phyloP scores from a whole-genome alignment of 2,329 filamentous ascomycete species.

The Pezicula radicicola region DNA sequence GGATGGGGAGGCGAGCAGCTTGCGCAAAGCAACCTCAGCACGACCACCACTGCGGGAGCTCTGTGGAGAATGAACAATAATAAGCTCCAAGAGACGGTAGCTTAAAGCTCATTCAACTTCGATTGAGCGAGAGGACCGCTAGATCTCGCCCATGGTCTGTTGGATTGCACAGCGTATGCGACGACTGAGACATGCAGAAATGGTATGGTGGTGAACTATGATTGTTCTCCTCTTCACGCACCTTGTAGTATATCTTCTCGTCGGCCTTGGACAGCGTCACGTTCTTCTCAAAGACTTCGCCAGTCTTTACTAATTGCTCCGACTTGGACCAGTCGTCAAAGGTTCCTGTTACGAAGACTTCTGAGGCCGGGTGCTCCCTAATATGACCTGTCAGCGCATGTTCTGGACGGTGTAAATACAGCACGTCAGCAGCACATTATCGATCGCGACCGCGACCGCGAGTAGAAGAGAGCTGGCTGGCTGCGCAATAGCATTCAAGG shows the following conservation, averaged over 20 bases:
- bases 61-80: not conserved
- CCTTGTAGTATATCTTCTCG: constrained; percentile 92
- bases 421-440: not conserved
- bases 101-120: no score
- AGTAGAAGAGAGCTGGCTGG: not conserved
- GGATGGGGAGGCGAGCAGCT: not conserved
- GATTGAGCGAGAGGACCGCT: no score
- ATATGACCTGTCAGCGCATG: constrained; percentile 16
- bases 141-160: no score
- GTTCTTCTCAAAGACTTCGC: constrained; percentile 73
- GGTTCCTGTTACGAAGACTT: constrained; percentile 90
- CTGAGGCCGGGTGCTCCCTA: constrained; percentile 80
- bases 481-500: not conserved
- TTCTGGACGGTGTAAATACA: not conserved
- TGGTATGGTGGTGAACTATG: not conserved
- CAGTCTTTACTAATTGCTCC: constrained; percentile 75
- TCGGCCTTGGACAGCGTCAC: constrained; percentile 65
- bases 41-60: not conserved
- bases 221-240: constrained; percentile 38
- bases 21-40: not conserved
- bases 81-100: no score
- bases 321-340: constrained; percentile 94
- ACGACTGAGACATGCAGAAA: not conserved
- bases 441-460: not conserved
- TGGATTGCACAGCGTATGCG: no score